A percentile compares a stretch with the other conserved stretches of the same genome.
These are phyloP conservation scores for Heterobasidion parviporum DNA, from an alignment of 1,284 basidiomycete species.

Conservation along the genomic window DNA sequence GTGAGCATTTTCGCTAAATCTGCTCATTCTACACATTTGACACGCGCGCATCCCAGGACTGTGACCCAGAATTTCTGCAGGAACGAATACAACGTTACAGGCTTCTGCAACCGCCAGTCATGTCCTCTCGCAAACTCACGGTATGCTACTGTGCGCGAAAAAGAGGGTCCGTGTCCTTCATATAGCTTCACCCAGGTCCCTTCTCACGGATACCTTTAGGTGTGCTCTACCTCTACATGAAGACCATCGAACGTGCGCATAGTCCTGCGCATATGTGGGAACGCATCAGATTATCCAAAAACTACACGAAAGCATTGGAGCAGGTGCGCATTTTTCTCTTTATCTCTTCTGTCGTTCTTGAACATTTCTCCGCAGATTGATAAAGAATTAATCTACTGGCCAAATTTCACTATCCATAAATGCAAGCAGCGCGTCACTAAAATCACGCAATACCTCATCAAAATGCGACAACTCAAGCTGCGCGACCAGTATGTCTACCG, in stretches of 20 bases:
- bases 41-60: constrained; percentile 47
- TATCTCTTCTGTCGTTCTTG: background rate
- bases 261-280: constrained; percentile 98
- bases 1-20: constrained; percentile 38
- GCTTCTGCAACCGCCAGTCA: constrained; percentile 93
- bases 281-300: constrained; percentile 85
- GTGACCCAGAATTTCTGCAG: constrained; percentile 95
- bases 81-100: constrained; percentile 98
- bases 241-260: constrained; percentile 97
- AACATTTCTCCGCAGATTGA: constrained; percentile 61
- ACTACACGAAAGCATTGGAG: constrained; percentile 91
- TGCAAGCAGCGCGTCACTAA: constrained; percentile 99
- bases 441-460: constrained; percentile 98
- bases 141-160: constrained; percentile 95
- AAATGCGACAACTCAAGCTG: constrained; percentile 88
- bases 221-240: constrained; percentile 91
- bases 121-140: constrained; percentile 96
- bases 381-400: constrained; percentile 94
- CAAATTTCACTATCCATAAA: constrained; percentile 95
- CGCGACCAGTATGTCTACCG: constrained; percentile 71
- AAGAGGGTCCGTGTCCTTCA: constrained; percentile 59
- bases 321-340: constrained; percentile 47
- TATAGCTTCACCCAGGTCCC: background rate
- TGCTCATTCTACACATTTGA: constrained; percentile 4
- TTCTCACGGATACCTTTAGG: constrained; percentile 36